Conservation (phyloP, 305 asterid genomes). For the Solanum hybrid region DNA sequence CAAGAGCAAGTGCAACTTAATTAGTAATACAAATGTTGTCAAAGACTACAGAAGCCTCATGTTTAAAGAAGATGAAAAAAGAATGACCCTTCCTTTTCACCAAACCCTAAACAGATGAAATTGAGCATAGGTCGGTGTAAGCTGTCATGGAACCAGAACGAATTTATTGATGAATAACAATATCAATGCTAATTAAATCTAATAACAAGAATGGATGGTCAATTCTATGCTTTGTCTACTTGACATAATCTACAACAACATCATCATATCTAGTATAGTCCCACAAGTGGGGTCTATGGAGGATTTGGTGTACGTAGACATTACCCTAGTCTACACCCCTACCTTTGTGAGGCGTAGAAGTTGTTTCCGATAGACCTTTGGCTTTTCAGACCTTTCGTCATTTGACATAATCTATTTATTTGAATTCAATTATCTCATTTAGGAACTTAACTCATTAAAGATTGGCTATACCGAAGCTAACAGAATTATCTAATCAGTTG, state of each 20-base stretch:
- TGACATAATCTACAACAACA: not conserved
- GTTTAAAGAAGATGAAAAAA: not conserved
- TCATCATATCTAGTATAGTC: not conserved
- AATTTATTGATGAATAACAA: not conserved
- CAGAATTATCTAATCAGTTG: conserved; percentile 1
- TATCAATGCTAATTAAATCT: not conserved
- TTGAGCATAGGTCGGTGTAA: not conserved
- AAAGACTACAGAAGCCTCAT: not conserved
- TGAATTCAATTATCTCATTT: not conserved
- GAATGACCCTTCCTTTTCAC: not conserved
- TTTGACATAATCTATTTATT: not conserved
- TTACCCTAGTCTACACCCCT: not conserved
- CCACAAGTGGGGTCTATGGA: not conserved
- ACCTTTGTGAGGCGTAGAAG: not conserved
- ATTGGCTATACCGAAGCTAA: not conserved
- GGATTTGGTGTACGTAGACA: not conserved
- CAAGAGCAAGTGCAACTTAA: not conserved
- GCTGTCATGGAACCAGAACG: not conserved
- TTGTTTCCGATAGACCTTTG: not conserved
- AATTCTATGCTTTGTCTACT: not conserved
- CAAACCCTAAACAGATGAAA: not conserved
- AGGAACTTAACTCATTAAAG: not conserved
- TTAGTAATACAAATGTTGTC: not conserved
- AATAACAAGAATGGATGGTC: not conserved
- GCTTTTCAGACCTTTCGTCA: not conserved